Conservation (phyloP, 257 asterid genomes). For the Agastache rugosa region DNA sequence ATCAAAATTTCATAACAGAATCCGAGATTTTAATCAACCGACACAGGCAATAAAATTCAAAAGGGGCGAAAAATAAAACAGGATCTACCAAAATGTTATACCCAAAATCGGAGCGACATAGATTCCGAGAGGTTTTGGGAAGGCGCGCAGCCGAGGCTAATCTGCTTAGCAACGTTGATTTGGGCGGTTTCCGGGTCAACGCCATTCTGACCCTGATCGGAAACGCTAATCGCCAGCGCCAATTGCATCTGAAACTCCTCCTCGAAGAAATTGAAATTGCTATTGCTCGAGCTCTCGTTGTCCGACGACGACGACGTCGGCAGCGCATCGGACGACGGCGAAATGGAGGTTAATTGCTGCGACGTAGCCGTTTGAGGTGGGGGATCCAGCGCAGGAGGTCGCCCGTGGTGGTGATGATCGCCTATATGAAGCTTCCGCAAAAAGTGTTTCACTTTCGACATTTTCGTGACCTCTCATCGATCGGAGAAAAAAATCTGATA, state of each 20-base stretch:
- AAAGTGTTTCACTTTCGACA: slow-evolving; percentile 96
- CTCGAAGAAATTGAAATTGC: slow-evolving; percentile 72
- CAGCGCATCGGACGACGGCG: slow-evolving; percentile 47
- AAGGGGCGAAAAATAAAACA: neutral
- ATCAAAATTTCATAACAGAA: slow-evolving; percentile 16
- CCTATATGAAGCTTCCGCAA: slow-evolving; percentile 96
- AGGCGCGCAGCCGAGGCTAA: slow-evolving; percentile 85
- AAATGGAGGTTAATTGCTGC: slow-evolving; percentile 41
- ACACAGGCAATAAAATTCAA: slow-evolving; percentile 9
- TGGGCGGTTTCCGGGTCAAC: slow-evolving; percentile 92
- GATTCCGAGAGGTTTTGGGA: slow-evolving; percentile 69
- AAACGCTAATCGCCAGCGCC: slow-evolving; percentile 97
- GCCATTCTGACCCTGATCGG: slow-evolving; percentile 64
- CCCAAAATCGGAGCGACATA: slow-evolving; percentile 88
- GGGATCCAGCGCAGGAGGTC: slow-evolving; percentile 48
- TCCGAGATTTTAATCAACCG: slow-evolving; percentile 23
- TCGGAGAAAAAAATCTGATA: slow-evolving; percentile 32
- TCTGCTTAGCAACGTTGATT: slow-evolving; percentile 87
- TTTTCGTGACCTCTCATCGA: slow-evolving; percentile 64
- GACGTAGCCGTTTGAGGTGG: slow-evolving; percentile 44
- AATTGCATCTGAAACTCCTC: slow-evolving; percentile 98
- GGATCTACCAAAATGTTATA: slow-evolving; percentile 35
- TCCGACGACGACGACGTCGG: slow-evolving; percentile 40
- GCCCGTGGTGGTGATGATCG: slow-evolving; percentile 53
- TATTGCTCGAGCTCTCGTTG: slow-evolving; percentile 35